Base-by-base conservation (phyloP, 441 rosid species). In the Pelargonium fulgidum region DNA sequence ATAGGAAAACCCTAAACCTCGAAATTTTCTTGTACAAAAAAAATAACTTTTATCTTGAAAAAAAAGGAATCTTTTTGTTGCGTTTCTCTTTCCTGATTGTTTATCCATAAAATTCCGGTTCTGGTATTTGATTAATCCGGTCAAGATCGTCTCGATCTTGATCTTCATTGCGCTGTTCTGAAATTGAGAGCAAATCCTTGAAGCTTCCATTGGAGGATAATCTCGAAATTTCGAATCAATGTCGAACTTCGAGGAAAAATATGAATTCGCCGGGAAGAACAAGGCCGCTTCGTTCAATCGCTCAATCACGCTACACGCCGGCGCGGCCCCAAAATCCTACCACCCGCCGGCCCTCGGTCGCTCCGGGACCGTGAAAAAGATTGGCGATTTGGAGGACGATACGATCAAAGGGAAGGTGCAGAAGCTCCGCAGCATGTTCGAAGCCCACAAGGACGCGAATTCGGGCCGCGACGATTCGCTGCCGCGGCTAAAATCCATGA, bases 351-450 rank as follows among this genome's bases (percentile, higher is more conserved):
- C 69, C 69, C 68, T 85, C 22, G 85, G 84, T 64, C 86, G 89
- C 24, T 81, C 88, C 1, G 73, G 83, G 45, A 83, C 91, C 29
- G 74, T 73, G 22, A 78, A 81, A 71, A 80, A 80, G 72, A 75
- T 83, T 61, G 84, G 81, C 83, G 84, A 70, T 0, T 41, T 77
- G 20, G 70, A 65, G 39, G 65, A 76, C 64, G 75, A 50, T 68
- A 78, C 93, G 62, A 73, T 89, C 75, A 90, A 83, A 78, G 98
- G 98, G 7, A 91, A 91, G 81, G 97, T 93, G 47, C 84, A 81
- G 64, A 82, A 81, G 83, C 94, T 93, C 36, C 70, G 97, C 75
- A 77, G 67, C 77, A 22, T 91, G 68, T 93, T 93, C 2, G 97
- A 93, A 56, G 63, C 84, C 11, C 67, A 86, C 0, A 85, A 75